Evolutionary conservation across 345 rosid genomes (phyloP), one percentile per base, ranked within the genome.

Genomic region (Corymbia maculata): DNA sequence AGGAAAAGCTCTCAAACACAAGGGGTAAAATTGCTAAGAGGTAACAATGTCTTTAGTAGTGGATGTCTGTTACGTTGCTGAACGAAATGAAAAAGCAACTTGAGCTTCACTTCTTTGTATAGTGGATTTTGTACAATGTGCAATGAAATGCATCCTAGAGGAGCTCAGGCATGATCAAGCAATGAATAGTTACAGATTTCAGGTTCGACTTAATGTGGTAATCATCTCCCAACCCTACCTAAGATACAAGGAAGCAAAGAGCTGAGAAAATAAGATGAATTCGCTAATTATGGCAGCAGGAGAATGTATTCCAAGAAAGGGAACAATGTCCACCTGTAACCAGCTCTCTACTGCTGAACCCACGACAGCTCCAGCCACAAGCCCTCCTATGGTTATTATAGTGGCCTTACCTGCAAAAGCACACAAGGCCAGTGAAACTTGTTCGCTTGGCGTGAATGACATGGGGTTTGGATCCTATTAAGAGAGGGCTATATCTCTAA

Each of bases 241-340:
- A 52, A 98, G 94, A 92, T 92, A 97, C 36, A 98, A 91, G 79
- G 99, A 97, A 61, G 95, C 96, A 92, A 98, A 90, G 90, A 98
- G 94, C 89, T 98, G 98, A 85, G 96, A 96, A 88, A 98, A 91
- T 82, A 98, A 94, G 87, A 98, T 93, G 85, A 98, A 94, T 90
- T 97, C 99, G 85, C 96, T 95, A 87, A 98, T 96, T 51, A 98
- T 92, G 13, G 98, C 92, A 8, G 97, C 97, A 51, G 99, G 99
- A 49, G 96, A 95, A 91, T 94, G 98, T 52, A 98, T 85, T 84
- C 99, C 96, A 2, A 98, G 93, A 89, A 98, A 94, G 2, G 99
- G 99, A 88, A 98, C 96, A 5, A 97, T 92, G 92, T 98, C 99
- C 66, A 98, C 99, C 89, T 98, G 99, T 92, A 98, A 91, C 99